Conservation (phyloP, 768 basidiomycete species). For the Mycena haematopus region DNA sequence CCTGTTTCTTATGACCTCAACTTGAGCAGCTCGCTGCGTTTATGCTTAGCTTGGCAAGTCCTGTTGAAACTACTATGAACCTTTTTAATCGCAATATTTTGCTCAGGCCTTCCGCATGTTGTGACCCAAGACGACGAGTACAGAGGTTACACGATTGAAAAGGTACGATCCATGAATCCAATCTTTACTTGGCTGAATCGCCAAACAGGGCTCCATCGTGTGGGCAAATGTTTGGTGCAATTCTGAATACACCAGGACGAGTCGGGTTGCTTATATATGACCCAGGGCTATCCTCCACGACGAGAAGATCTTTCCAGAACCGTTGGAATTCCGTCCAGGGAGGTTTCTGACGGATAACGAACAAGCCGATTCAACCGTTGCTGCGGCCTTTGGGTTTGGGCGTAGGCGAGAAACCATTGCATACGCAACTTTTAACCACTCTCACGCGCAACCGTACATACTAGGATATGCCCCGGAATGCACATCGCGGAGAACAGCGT, state of each 20-base stretch:
- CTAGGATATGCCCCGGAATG: conserved; percentile 34
- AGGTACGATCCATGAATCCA: conserved; percentile 31
- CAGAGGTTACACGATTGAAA: conserved; percentile 38
- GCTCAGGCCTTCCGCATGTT: conserved; percentile 33
- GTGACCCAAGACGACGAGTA: conserved; percentile 40
- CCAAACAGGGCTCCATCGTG: conserved; percentile 12
- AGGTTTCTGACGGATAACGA: conserved; percentile 28
- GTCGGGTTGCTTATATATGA: conserved; percentile 36
- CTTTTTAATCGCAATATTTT: background rate
- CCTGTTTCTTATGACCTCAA: background rate
- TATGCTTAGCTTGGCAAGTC: background rate
- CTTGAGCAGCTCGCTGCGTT: background rate
- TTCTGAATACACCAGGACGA: background rate
- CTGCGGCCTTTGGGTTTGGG: conserved; percentile 23
- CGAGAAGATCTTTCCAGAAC: conserved; percentile 33
- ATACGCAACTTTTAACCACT: background rate
- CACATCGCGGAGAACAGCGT: conserved; percentile 29
- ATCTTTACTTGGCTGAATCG: background rate
- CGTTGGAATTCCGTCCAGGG: conserved; percentile 37
- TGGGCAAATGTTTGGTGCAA: conserved; percentile 19
- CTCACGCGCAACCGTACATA: background rate
- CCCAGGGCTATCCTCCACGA: conserved; percentile 39
- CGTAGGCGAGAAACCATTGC: conserved; percentile 17
- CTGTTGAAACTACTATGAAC: background rate
- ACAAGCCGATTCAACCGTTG: conserved; percentile 26